These are phyloP conservation scores for Bipolaris bicolor DNA, from an alignment of 2,329 filamentous ascomycete genomes.

Conservation along the genomic window DNA sequence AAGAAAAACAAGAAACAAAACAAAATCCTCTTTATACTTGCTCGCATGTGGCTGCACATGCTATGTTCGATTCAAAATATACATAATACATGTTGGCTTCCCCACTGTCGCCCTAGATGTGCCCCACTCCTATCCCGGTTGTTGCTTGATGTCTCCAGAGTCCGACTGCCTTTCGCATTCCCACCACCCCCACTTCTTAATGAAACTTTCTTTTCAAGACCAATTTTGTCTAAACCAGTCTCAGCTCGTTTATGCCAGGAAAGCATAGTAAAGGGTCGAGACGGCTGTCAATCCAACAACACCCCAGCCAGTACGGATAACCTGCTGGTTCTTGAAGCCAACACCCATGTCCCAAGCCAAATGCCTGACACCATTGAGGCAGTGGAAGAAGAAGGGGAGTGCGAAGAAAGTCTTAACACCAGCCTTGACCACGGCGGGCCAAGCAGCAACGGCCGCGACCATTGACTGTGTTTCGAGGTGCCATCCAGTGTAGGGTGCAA, in stretches of 20 bases:
- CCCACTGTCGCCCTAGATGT: not conserved
- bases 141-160: not conserved
- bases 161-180: not conserved
- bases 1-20: not conserved
- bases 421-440: slow-evolving; percentile 65
- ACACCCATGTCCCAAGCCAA: slow-evolving; percentile 71
- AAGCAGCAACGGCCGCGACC: slow-evolving; percentile 67
- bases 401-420: slow-evolving; percentile 64
- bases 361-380: slow-evolving; percentile 73
- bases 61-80: slow-evolving; percentile 15
- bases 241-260: slow-evolving; percentile 20
- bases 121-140: not conserved
- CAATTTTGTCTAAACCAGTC: not conserved
- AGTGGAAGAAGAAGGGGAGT: slow-evolving; percentile 72
- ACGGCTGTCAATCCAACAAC: slow-evolving; percentile 63
- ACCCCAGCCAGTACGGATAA: slow-evolving; percentile 69
- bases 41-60: slow-evolving; percentile 9
- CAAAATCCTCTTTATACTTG: not conserved
- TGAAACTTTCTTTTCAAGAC: not conserved
- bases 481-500: slow-evolving; percentile 75
- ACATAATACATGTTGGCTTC: slow-evolving; percentile 4
- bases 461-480: slow-evolving; percentile 69
- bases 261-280: slow-evolving; percentile 39
- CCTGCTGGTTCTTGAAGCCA: slow-evolving; percentile 67
- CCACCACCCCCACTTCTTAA: not conserved